Evolutionary conservation across 2,329 filamentous ascomycete species (phyloP).

Genomic region (Trichoderma koningiopsis): DNA sequence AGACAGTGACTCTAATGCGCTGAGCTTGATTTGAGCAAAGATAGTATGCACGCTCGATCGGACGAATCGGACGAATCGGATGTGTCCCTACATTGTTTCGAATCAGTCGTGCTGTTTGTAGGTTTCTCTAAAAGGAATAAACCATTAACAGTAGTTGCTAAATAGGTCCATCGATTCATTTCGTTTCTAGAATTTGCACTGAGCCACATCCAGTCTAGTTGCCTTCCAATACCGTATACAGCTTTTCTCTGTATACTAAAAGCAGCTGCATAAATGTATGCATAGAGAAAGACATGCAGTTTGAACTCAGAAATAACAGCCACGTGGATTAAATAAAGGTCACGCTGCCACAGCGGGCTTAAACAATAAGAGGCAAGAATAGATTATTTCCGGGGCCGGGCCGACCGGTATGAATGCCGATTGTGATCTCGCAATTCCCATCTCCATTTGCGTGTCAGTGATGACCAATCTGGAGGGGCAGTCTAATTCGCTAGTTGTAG

Average conservation of each 20-base stretch:
- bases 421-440: slow-evolving; percentile 12
- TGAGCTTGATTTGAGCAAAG: background rate
- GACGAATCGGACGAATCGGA: background rate
- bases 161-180: background rate
- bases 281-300: background rate
- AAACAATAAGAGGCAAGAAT: background rate
- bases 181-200: background rate
- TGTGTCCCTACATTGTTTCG: background rate
- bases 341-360: background rate
- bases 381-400: slow-evolving; percentile 1
- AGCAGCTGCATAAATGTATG: background rate
- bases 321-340: background rate
- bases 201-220: background rate
- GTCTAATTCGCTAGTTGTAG: background rate
- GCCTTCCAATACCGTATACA: background rate
- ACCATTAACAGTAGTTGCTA: background rate
- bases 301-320: background rate
- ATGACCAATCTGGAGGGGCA: slow-evolving; percentile 18
- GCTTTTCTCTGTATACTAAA: background rate
- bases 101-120: background rate
- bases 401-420: background rate
- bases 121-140: background rate
- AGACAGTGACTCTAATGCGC: background rate
- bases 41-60: background rate
- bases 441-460: background rate